Evolutionary conservation across 2,329 filamentous ascomycete species (phyloP), one percentile per base, ranked within the genome.

Genomic region (Pezicula neosporulosa): DNA sequence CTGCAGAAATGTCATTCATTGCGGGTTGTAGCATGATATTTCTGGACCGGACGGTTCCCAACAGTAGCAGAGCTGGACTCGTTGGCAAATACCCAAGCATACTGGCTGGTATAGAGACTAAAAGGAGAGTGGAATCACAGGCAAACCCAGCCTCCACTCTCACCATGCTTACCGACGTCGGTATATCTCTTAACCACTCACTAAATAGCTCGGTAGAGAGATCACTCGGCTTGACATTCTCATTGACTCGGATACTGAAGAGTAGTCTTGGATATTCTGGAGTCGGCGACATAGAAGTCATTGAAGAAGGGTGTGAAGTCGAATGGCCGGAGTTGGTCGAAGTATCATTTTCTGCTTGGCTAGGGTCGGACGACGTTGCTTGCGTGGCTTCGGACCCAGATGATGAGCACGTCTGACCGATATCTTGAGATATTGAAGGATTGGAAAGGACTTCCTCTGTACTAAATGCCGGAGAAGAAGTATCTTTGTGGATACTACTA

Each of bases 221-320:
- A 30, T 52, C 49, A 13, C 44, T 28, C 21, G 52, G 49, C 33
- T 45, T 18, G 13, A 55, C 49, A 5, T 50, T 49, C 9, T 55
- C 49, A 19, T 47, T 49, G 10, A 55, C 27, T 2, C 49, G 38
- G 21, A 52, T 16, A 7, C 45, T 47, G 19, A 55, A 55, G 8
- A 52, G 52, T 10, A 55, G 41, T 45, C 49, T 37, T 21, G 54
- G 54, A 37, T 54, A 56, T 39, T 52, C 49, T 12, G 54, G 42
- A 6, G 39, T 9, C 12, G 27, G 18, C 7, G 39, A 39, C 6
- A 44, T 15, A 3, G 49, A 51, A 7, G 49, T 47, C 3, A 16
- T 36, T 10, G 49, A 38, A 6, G 49, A 44, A 44, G 13, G 19
- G 15, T 4, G 13, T 44, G 41, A 21, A 3, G n/a, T 21, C 10